Base-by-base conservation (phyloP, 2,329 filamentous ascomycete genomes). In the Blastomyces emzantsi region DNA sequence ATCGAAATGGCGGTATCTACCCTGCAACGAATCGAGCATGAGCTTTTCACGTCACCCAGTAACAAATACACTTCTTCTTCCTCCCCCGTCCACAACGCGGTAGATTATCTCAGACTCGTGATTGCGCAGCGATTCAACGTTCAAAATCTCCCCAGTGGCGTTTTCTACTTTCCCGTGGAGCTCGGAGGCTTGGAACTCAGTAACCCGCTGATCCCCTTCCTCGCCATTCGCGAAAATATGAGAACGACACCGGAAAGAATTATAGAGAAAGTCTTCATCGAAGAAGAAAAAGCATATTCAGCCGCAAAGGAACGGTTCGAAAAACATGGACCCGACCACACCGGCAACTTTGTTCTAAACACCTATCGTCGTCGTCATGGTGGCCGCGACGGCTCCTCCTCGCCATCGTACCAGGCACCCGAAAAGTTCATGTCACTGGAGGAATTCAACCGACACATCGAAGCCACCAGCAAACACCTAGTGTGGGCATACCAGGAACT, bases 271-370 rank as follows among this genome's bases (percentile, higher is more conserved):
- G 74, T 71, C 2, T 70, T 72, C 8, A 61, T 77, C 11, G 63
- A 80, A 1, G 80, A 81, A 1, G 85, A 86, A 43, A 80, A 82
- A 22, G 81, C 84, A 66, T 80, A 83, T 17, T 83, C 85, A 55
- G 79, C 45, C 4, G 70, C 67, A 43, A 76, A 76, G 65, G 70
- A 72, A 49, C 65, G 57, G 1, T 77, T 75, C 62, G 70, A 74
- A 36, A 68, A 70, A 43, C 59, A 69, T 22, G 72, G 72, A 2
- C 62, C 71, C 6, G 60, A 66, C 45, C 9, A 57, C 25, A 25
- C 55, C 3, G n/a, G 25, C 43, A 15, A 54, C 62, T 56, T 56
- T 33, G 52, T 25, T 33, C 62, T 25, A 19, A 47, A 28, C 51
- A 63, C 47, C 49, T 55, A 52, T 25, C 22, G 36, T 63, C 61